Evolutionary conservation across 2,329 filamentous ascomycete genomes (phyloP).

Genomic region (Aureobasidium lini): DNA sequence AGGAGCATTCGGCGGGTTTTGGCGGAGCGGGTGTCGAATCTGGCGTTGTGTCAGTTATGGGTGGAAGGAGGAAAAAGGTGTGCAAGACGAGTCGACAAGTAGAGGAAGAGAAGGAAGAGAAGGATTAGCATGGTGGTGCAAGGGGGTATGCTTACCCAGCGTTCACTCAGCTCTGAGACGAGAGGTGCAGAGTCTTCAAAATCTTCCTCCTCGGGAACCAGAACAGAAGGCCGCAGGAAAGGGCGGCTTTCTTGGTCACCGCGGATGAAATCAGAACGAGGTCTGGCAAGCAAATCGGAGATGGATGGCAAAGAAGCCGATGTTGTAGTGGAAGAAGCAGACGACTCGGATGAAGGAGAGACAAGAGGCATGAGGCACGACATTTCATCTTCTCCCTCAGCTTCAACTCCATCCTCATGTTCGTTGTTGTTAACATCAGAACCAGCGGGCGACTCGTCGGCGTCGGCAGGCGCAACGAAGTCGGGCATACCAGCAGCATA

Average conservation of each 20-base stretch:
- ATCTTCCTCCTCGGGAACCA: background rate
- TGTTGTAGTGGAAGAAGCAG: background rate
- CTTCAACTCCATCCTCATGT: background rate
- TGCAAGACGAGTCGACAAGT: background rate
- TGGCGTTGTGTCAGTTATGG: background rate
- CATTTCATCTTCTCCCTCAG: background rate
- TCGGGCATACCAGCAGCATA: background rate
- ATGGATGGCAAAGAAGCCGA: background rate
- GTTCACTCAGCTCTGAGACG: background rate
- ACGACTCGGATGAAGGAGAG: background rate
- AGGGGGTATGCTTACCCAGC: background rate
- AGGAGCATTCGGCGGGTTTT: constrained; percentile 4
- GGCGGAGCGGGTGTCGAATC: constrained; percentile 8
- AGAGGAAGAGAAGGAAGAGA: background rate
- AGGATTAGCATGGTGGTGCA: no score
- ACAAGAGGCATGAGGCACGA: background rate
- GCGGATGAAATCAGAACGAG: background rate
- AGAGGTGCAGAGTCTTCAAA: background rate
- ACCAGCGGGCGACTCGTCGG: background rate
- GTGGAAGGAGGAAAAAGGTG: background rate
- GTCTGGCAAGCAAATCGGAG: background rate
- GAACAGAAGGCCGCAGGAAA: background rate
- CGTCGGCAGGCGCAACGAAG: background rate
- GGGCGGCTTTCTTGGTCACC: background rate
- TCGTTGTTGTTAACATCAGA: background rate